Percentiles rank a stretch among this genome's conserved stretches.
These are phyloP conservation scores for Neocallimastix lanati DNA, from an alignment of 192 early-diverging fungal species.

Conservation along the genomic window DNA sequence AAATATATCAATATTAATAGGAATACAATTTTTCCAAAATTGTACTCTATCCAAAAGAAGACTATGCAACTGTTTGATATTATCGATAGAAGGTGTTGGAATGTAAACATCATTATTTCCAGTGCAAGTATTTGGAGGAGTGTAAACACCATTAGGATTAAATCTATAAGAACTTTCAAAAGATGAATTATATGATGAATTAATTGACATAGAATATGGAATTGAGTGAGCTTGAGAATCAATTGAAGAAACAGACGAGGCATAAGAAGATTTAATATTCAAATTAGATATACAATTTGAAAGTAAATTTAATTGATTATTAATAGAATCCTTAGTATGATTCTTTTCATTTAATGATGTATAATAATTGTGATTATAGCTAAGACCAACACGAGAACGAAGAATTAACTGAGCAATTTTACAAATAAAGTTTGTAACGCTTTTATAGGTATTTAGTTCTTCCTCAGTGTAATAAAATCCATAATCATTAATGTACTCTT, in stretches of 20 bases:
- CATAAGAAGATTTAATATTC: background rate
- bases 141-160: background rate
- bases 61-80: background rate
- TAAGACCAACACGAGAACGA: background rate
- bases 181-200: background rate
- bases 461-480: background rate
- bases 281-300: background rate
- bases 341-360: background rate
- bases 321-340: background rate
- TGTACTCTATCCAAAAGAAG: constrained; percentile 2
- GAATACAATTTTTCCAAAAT: constrained; percentile 21
- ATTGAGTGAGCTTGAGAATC: background rate
- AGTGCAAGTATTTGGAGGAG: background rate
- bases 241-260: background rate
- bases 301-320: background rate
- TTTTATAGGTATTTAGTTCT: background rate
- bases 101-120: background rate
- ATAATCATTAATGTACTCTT: background rate
- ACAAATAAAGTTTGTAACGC: background rate
- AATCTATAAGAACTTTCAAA: background rate
- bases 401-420: background rate
- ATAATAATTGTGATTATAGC: background rate
- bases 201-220: background rate
- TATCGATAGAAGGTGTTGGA: background rate
- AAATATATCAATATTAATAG: constrained; percentile 22